Evolutionary conservation across 78 protist genomes (phyloP).

Genomic region (Planoprotostelium fungivorum): DNA sequence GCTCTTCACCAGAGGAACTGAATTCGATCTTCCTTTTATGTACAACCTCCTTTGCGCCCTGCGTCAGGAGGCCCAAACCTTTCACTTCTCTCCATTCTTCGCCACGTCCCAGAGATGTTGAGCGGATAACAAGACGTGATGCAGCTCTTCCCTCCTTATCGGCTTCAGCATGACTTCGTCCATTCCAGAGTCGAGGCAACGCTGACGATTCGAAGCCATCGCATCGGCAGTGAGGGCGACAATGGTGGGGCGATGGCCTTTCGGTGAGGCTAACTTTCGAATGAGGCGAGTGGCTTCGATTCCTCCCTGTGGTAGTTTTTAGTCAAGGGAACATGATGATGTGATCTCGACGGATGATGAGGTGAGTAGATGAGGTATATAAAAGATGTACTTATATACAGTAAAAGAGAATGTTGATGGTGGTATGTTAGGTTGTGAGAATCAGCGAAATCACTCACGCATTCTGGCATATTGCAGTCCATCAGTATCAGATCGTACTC

Average conservation of each 20-base stretch:
- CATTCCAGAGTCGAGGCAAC: not conserved
- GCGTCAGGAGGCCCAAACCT: too few species aligned
- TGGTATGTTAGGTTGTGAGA: too few species aligned
- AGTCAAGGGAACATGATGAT: not conserved
- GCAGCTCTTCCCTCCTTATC: not conserved
- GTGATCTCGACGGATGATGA: not conserved
- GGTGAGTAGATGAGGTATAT: too few species aligned
- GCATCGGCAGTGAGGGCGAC: not conserved
- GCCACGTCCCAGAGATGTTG: too few species aligned
- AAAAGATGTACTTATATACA: too few species aligned
- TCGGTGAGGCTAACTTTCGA: not conserved
- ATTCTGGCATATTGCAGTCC: not conserved
- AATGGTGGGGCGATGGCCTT: not conserved
- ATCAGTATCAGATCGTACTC: not conserved
- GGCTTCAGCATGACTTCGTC: not conserved
- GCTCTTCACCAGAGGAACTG: too few species aligned
- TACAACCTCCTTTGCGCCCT: too few species aligned
- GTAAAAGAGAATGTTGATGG: too few species aligned
- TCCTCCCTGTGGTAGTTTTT: not conserved
- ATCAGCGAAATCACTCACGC: not conserved
- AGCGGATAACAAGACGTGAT: too few species aligned
- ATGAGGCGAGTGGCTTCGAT: not conserved
- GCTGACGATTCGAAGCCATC: not conserved
- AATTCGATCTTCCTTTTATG: too few species aligned
- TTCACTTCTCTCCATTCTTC: too few species aligned